These are phyloP conservation scores for Xylaria sp. DNA, from an alignment of 2,329 filamentous ascomycete species.

Conservation along the genomic window DNA sequence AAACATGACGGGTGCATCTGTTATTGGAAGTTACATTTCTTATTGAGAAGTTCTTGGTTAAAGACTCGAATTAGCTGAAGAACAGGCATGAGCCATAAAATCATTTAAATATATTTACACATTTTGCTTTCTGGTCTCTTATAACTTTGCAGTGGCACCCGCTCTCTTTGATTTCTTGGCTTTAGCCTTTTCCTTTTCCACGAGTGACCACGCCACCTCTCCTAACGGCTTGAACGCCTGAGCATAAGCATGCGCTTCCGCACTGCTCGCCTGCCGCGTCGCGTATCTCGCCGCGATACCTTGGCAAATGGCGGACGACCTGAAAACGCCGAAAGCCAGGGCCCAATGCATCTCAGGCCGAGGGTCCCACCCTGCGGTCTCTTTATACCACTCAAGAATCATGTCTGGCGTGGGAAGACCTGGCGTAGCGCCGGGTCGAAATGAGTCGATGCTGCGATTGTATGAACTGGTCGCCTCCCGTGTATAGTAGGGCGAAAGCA, in stretches of 20 bases:
- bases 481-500: constrained; percentile 53
- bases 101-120: background rate
- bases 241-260: constrained; percentile 79
- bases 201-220: constrained; percentile 80
- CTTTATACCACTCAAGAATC: constrained; percentile 74
- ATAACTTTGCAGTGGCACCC: constrained; percentile 29
- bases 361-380: constrained; percentile 69
- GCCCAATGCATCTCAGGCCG: constrained; percentile 68
- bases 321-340: constrained; percentile 71
- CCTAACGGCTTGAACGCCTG: constrained; percentile 77
- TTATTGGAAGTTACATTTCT: background rate
- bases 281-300: constrained; percentile 93
- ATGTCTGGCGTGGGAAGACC: constrained; percentile 64
- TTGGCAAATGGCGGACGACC: constrained; percentile 74
- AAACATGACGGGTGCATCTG: background rate
- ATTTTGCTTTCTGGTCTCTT: background rate
- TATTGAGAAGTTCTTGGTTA: background rate
- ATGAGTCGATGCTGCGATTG: constrained; percentile 31
- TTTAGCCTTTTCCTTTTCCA: constrained; percentile 73
- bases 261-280: constrained; percentile 87
- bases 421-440: constrained; percentile 52
- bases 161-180: constrained; percentile 13
- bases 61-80: background rate
- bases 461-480: constrained; percentile 39
- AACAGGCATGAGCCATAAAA: background rate